phyloP scores from a whole-genome alignment of 805 yeast species.

The Saccharomycopsis javanensis region DNA sequence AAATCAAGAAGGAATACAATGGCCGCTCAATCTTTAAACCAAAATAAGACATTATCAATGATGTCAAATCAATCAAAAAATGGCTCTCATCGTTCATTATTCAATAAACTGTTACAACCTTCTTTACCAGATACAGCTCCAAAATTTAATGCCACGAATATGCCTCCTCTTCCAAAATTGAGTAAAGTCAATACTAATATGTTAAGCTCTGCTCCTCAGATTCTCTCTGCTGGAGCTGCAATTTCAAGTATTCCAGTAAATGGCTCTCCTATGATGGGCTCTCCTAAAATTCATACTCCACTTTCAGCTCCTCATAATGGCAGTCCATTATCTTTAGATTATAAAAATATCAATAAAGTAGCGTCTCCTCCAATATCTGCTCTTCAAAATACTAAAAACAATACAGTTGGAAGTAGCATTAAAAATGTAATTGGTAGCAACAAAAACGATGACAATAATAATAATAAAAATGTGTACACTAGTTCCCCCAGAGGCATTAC shows the following conservation, averaged over 20 bases:
- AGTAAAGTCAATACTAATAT: neutral
- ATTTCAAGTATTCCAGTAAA: neutral
- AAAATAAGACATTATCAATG: neutral
- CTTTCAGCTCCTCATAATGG: neutral
- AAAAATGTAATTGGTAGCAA: too few relatives aligned
- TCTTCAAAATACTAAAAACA: neutral
- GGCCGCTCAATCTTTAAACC: neutral
- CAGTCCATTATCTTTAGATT: neutral
- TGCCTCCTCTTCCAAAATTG: neutral
- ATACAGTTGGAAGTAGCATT: too few relatives aligned
- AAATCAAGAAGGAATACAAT: conserved; percentile 13
- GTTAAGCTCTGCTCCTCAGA: conserved; percentile 1
- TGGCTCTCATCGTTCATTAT: neutral
- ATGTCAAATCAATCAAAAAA: neutral
- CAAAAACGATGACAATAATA: too few relatives aligned
- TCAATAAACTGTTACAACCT: neutral
- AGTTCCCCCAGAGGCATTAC: neutral
- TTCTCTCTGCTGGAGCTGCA: neutral
- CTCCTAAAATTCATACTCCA: conserved; percentile 1
- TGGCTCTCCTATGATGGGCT: neutral
- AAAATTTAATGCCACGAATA: neutral
- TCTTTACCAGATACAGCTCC: neutral
- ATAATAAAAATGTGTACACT: too few relatives aligned
- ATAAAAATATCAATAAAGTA: neutral
- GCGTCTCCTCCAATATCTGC: neutral